A percentile compares a stretch with the other conserved stretches of the same genome.
Conservation (phyloP, 1,139 yeast genomes). For the Suhomyces bokatorum region DNA sequence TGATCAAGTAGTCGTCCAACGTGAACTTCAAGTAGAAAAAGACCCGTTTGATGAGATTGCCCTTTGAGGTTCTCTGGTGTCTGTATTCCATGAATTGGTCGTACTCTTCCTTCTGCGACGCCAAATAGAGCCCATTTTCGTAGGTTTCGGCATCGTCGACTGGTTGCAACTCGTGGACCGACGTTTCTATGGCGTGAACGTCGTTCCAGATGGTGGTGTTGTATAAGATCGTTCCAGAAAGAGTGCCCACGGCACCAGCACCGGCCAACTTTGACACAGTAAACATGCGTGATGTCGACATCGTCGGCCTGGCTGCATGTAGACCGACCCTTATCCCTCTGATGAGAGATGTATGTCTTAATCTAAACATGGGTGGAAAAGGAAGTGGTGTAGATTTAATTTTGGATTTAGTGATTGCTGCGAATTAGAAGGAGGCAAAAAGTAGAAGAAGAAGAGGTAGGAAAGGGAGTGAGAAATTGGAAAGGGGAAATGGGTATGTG, state of each 20-base stretch:
- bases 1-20: slow-evolving; percentile 55
- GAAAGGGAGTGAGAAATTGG: neutral
- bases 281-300: neutral
- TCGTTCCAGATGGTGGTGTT: slow-evolving; percentile 24
- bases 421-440: too few relatives aligned
- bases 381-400: neutral
- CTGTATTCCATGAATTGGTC: slow-evolving; percentile 29
- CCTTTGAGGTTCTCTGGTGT: slow-evolving; percentile 24
- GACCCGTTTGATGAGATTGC: slow-evolving; percentile 29
- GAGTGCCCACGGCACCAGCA: slow-evolving; percentile 5
- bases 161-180: slow-evolving; percentile 43
- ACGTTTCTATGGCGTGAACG: slow-evolving; percentile 34
- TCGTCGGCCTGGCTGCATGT: neutral
- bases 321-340: slow-evolving; percentile 3
- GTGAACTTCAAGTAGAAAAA: slow-evolving; percentile 40
- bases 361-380: slow-evolving; percentile 5
- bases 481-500: neutral
- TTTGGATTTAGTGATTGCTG: slow-evolving; percentile 2
- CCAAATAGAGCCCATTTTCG: slow-evolving; percentile 64
- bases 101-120: slow-evolving; percentile 57
- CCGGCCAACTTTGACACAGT: neutral
- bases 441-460: neutral
- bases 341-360: slow-evolving; percentile 1
- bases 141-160: slow-evolving; percentile 57
- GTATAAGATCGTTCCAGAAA: slow-evolving; percentile 5